Evolutionary conservation across 768 basidiomycete genomes (phyloP), one percentile per base, ranked within the genome.

Genomic region (Collybia sp.): DNA sequence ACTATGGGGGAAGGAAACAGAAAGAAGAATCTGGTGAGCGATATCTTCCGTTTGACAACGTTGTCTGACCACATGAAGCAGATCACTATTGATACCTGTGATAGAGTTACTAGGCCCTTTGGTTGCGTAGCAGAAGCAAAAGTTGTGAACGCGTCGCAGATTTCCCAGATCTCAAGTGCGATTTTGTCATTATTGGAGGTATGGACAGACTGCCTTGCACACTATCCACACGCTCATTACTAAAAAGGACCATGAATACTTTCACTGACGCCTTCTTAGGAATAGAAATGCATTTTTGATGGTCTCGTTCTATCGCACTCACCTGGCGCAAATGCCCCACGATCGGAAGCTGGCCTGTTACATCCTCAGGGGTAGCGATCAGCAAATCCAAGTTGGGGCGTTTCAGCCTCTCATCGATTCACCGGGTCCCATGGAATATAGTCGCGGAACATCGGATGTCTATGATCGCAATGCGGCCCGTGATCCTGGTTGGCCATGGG

Each of bases 1-100:
- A n/a, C n/a, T 69, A 70, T 42, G 76, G 79, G 49, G 73, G 81
- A 52, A 62, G 72, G 20, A 67, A 69, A 46, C 46, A 48, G 41
- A 66, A 60, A 49, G 57, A 58, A 33, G 13, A 35, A 42, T 13
- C 39, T 25, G 25, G 25, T 25, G 8, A 4, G 25, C 8, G 8
- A 25, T 8, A 25, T 25, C 8, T 4, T 25, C 8, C 8, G 4
- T 25, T 25, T 25, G 4, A 25, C 25, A 25, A 25, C 3, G 8
- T 25, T 3, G 25, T 25, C 25, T 25, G 25, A 25, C 25, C 25
- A 25, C 8, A 25, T 25, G 3, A 8, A 25, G 25, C 8, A 25
- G 25, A 25, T 25, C 25, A 25, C 8, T 25, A 25, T 25, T 8
- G 25, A 25, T 25, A n/a, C n/a, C n/a, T n/a, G n/a, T n/a, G n/a